phyloP scores from a whole-genome alignment of 306 rosid genomes.

The Psophocarpus tetragonolobus region DNA sequence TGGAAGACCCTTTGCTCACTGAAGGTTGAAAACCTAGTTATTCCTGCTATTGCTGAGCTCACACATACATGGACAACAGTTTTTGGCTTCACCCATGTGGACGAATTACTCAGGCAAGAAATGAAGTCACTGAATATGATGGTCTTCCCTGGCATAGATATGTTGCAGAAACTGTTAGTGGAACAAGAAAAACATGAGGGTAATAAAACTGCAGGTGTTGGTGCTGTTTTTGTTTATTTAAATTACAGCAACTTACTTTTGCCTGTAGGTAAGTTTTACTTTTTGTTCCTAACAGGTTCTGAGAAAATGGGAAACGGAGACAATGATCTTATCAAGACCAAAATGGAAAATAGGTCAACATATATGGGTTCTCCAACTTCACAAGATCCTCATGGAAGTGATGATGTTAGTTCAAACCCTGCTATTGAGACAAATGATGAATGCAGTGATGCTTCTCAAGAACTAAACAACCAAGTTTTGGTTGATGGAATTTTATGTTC shows the following conservation, averaged over 20 bases:
- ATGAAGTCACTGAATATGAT: constrained; percentile 76
- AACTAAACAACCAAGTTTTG: constrained; percentile 34
- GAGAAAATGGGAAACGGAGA: constrained; percentile 46
- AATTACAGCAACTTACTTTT: not conserved
- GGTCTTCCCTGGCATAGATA: constrained; percentile 94
- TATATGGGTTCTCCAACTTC: constrained; percentile 50
- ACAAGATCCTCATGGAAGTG: constrained; percentile 48
- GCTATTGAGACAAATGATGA: constrained; percentile 45
- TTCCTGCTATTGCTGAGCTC: constrained; percentile 94
- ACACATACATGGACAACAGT: constrained; percentile 75
- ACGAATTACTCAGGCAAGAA: constrained; percentile 72
- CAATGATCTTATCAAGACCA: constrained; percentile 36
- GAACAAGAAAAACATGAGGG: constrained; percentile 52
- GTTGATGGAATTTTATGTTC: constrained; percentile 28
- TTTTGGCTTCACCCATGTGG: constrained; percentile 82
- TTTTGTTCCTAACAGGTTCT: constrained; percentile 43
- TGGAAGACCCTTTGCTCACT: constrained; percentile 72
- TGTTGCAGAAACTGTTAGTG: constrained; percentile 76
- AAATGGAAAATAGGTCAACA: constrained; percentile 30
- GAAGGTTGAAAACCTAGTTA: constrained; percentile 87
- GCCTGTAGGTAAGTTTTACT: not conserved
- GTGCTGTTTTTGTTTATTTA: constrained; percentile 32
- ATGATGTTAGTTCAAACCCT: constrained; percentile 44
- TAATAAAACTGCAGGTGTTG: constrained; percentile 4
- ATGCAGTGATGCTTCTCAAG: constrained; percentile 49